These are phyloP conservation scores for Colletotrichum cereale DNA, from an alignment of 2,329 filamentous ascomycete genomes.

Conservation along the genomic window DNA sequence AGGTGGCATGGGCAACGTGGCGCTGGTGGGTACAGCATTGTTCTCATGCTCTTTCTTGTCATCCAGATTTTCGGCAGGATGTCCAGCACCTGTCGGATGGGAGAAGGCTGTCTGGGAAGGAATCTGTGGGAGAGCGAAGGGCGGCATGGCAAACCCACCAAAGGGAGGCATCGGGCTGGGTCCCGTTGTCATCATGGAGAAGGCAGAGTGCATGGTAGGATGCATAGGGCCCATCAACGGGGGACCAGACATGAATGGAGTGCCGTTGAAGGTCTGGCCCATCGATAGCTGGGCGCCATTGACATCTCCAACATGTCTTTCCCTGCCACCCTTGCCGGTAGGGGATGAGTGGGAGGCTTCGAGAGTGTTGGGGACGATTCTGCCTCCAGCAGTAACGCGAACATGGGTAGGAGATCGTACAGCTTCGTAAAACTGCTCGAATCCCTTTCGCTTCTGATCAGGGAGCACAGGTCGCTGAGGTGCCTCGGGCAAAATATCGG, in stretches of 20 bases:
- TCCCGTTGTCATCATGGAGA: conserved; percentile 16
- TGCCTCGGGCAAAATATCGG: conserved; percentile 10
- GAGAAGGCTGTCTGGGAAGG: conserved; percentile 8
- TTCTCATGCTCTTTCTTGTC: conserved; percentile 14
- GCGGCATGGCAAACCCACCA: conserved; percentile 23
- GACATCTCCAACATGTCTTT: conserved; percentile 48
- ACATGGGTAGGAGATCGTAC: conserved; percentile 77
- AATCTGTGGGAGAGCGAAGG: conserved; percentile 4
- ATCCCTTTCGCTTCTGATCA: conserved; percentile 73
- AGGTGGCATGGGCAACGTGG: conserved; percentile 4
- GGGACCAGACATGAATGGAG: conserved; percentile 22
- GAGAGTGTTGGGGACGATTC: conserved; percentile 75
- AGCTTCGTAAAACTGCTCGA: conserved; percentile 75
- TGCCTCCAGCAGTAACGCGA: conserved; percentile 74
- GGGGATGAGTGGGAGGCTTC: conserved; percentile 61
- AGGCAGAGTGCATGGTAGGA: conserved; percentile 25
- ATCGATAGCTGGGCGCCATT: conserved; percentile 45
- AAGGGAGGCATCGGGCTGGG: conserved; percentile 31
- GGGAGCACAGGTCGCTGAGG: conserved; percentile 41
- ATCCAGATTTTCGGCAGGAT: neutral
- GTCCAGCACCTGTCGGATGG: neutral
- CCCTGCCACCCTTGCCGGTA: conserved; percentile 63
- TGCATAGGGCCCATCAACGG: conserved; percentile 34
- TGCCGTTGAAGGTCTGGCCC: conserved; percentile 42
- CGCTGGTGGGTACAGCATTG: neutral